Conservation (phyloP, 352 stramenopile genomes). For the Globisporangium paroecandrum region DNA sequence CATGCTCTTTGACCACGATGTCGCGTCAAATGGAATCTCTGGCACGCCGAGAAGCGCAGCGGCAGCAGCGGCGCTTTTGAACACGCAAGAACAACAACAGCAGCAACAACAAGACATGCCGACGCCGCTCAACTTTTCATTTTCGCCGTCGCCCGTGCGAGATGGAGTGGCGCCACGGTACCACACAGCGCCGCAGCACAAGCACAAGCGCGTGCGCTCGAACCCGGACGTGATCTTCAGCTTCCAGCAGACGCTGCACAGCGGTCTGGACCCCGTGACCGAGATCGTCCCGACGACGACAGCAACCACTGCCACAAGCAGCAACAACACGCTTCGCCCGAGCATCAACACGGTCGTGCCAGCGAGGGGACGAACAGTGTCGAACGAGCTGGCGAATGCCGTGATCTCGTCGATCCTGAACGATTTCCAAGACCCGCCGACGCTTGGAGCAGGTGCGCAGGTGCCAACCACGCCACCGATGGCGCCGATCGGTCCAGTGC, state of each 20-base stretch:
- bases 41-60: slow-evolving; percentile 22
- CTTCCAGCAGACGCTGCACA: slow-evolving; percentile 20
- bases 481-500: slow-evolving; percentile 26
- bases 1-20: slow-evolving; percentile 52
- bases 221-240: slow-evolving; percentile 52
- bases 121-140: slow-evolving; percentile 28
- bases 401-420: slow-evolving; percentile 27
- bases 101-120: slow-evolving; percentile 37
- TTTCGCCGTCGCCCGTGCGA: not conserved
- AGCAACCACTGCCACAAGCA: not conserved
- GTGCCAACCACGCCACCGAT: not conserved
- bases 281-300: not conserved
- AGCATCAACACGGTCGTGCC: slow-evolving; percentile 9
- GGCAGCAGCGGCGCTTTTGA: not conserved
- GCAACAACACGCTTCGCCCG: slow-evolving; percentile 2
- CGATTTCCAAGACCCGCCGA: slow-evolving; percentile 19
- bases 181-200: slow-evolving; percentile 44
- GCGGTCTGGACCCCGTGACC: slow-evolving; percentile 2
- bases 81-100: slow-evolving; percentile 11
- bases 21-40: slow-evolving; percentile 23
- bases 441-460: not conserved
- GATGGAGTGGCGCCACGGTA: slow-evolving; percentile 22
- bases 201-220: slow-evolving; percentile 59
- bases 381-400: slow-evolving; percentile 15
- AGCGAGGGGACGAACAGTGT: slow-evolving; percentile 1